A percentile compares a stretch with the other conserved stretches of the same genome.
Evolutionary conservation across 371 early-diverging fungal genomes (phyloP).

Genomic region (Mortierella sp.): DNA sequence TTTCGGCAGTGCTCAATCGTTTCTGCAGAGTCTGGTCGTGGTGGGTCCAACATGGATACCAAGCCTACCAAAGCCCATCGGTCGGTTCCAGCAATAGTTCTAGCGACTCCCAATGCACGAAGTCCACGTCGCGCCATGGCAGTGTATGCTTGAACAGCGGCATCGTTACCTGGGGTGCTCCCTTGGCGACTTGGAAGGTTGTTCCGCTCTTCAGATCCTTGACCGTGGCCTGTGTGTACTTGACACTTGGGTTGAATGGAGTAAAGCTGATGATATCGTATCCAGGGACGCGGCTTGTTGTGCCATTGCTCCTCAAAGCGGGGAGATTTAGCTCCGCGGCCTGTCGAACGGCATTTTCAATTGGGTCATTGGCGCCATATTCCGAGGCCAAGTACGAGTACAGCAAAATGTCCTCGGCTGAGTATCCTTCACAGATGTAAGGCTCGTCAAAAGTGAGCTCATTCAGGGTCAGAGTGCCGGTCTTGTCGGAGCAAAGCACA

Average conservation of each 20-base stretch:
- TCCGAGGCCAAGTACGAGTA: slow-evolving; percentile 86
- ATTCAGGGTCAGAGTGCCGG: slow-evolving; percentile 95
- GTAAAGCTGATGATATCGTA: slow-evolving; percentile 83
- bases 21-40: slow-evolving; percentile 78
- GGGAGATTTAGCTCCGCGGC: slow-evolving; percentile 80
- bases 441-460: slow-evolving; percentile 88
- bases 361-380: slow-evolving; percentile 88
- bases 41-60: slow-evolving; percentile 87
- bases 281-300: slow-evolving; percentile 75
- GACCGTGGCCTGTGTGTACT: slow-evolving; percentile 87
- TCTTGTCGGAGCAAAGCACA: slow-evolving; percentile 95
- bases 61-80: slow-evolving; percentile 72
- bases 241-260: slow-evolving; percentile 88
- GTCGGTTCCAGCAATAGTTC: slow-evolving; percentile 75
- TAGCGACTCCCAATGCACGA: slow-evolving; percentile 89
- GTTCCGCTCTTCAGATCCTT: slow-evolving; percentile 71
- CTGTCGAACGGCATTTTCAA: slow-evolving; percentile 84
- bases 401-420: slow-evolving; percentile 80
- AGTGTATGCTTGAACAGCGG: slow-evolving; percentile 73
- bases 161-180: slow-evolving; percentile 89
- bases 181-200: slow-evolving; percentile 85
- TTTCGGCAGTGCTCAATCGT: slow-evolving; percentile 74
- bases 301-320: slow-evolving; percentile 61
- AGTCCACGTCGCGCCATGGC: slow-evolving; percentile 86
- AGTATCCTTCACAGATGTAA: slow-evolving; percentile 75